Conservation (phyloP, 805 yeast species). For the Naumovozyma castellii region DNA sequence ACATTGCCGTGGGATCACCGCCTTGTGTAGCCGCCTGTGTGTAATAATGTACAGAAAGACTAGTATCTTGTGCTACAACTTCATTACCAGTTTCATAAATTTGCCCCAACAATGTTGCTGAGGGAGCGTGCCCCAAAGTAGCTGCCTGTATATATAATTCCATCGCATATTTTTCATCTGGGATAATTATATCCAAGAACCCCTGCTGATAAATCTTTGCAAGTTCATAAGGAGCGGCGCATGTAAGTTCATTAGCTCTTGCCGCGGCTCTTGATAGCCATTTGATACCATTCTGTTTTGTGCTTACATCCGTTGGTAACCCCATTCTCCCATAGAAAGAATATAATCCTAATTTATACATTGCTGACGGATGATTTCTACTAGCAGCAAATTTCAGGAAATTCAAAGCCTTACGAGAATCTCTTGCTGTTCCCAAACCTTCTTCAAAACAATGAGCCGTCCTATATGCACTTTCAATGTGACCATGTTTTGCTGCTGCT, state of each 20-base stretch:
- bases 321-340: slow-evolving; percentile 84
- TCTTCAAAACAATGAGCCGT: slow-evolving; percentile 88
- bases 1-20: slow-evolving; percentile 71
- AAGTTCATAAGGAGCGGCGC: slow-evolving; percentile 91
- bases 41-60: slow-evolving; percentile 82
- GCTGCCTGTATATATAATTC: slow-evolving; percentile 84
- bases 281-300: slow-evolving; percentile 79
- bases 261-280: slow-evolving; percentile 87
- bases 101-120: slow-evolving; percentile 71
- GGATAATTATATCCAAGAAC: slow-evolving; percentile 75
- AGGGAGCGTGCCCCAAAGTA: slow-evolving; percentile 71
- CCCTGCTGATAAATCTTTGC: slow-evolving; percentile 80
- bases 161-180: slow-evolving; percentile 74
- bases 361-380: slow-evolving; percentile 91
- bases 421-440: slow-evolving; percentile 87
- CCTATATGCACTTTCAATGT: slow-evolving; percentile 82
- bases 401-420: slow-evolving; percentile 76
- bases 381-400: slow-evolving; percentile 80
- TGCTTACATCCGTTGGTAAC: slow-evolving; percentile 50
- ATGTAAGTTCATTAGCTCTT: slow-evolving; percentile 71
- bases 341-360: slow-evolving; percentile 84
- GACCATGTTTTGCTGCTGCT: slow-evolving; percentile 89
- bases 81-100: slow-evolving; percentile 70
- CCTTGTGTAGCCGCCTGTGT: slow-evolving; percentile 85
- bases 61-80: slow-evolving; percentile 65